Evolutionary conservation across 331 rosid genomes (phyloP), one percentile per base, ranked within the genome.

Genomic region (Pyracantha coccinea): DNA sequence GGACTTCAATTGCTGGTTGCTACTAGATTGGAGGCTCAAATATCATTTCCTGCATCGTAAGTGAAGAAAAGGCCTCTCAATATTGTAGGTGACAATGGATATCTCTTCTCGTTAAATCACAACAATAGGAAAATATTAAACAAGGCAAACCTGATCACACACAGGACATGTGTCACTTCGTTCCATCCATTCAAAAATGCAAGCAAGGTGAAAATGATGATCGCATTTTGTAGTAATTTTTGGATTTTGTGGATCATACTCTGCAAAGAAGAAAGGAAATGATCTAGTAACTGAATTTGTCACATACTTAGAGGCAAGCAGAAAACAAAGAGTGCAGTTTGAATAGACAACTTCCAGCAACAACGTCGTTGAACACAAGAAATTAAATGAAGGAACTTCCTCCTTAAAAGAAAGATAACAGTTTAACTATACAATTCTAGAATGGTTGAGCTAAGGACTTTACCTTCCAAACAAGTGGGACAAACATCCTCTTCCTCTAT

Each of bases 131-230:
- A 57, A 69, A 66, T 38, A 13, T 14, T 75, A 72, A 71, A 31
- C 38, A 69, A 63, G 68, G 74, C 82, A 83, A 64, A 95, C 99
- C 99, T 88, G 82, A 84, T 88, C 97, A 69, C 99, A 92, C 58
- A 90, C 97, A 7, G 98, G 99, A 79, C 99, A 95, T 59, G 67
- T 80, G 71, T 92, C 92, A 83, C 97, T 92, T 88, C 99, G 88
- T 87, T 95, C 97, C 97, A 85, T 90, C 99, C 99, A 95, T 78
- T 90, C 97, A 58, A 95, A 90, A 90, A 92, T 92, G 87, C 99
- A 95, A 12, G 99, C 92, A 61, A 95, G 97, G 89, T 95, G 99
- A 86, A 89, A 95, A 82, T 95, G 86, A 86, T 92, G 99, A 29
- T 88, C 96, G 16, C 99, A 95, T 70, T 88, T 86, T 74, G 92